Evolutionary conservation across 306 rosid species (phyloP).

Genomic region (Bauhinia variegata): DNA sequence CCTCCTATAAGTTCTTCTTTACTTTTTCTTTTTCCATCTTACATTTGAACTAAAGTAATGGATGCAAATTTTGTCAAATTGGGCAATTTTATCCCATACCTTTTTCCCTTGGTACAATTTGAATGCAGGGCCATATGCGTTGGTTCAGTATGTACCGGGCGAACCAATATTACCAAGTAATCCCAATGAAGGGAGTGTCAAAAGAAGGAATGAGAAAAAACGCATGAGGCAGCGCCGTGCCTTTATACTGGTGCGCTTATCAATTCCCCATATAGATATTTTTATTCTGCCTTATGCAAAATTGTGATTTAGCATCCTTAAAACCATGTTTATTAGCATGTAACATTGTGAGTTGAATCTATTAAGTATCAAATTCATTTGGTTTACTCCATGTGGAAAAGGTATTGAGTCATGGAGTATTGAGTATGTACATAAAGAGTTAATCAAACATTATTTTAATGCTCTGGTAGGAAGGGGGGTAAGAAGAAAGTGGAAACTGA

Average conservation of each 20-base stretch:
- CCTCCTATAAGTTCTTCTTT: not conserved
- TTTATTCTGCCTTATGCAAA: not conserved
- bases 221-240: conserved; percentile 79
- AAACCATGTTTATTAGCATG: not conserved
- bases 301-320: not conserved
- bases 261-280: not conserved
- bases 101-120: not conserved
- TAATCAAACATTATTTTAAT: not conserved
- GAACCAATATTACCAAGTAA: conserved; percentile 68
- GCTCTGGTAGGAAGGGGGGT: not conserved
- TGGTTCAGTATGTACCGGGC: conserved; percentile 52
- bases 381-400: not conserved
- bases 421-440: not conserved
- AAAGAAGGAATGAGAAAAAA: conserved; percentile 89
- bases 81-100: not conserved
- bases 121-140: conserved; percentile 73
- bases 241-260: conserved; percentile 69
- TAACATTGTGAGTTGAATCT: not conserved
- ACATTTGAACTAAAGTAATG: not conserved
- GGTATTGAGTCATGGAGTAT: not conserved
- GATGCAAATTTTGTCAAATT: conserved; percentile 1
- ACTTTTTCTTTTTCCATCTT: not conserved
- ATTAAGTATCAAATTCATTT: not conserved
- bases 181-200: conserved; percentile 90
- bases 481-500: too few species aligned